Evolutionary conservation across 2,329 filamentous ascomycete genomes (phyloP), one percentile per base, ranked within the genome.

Genomic region (Penicillium nordicum): DNA sequence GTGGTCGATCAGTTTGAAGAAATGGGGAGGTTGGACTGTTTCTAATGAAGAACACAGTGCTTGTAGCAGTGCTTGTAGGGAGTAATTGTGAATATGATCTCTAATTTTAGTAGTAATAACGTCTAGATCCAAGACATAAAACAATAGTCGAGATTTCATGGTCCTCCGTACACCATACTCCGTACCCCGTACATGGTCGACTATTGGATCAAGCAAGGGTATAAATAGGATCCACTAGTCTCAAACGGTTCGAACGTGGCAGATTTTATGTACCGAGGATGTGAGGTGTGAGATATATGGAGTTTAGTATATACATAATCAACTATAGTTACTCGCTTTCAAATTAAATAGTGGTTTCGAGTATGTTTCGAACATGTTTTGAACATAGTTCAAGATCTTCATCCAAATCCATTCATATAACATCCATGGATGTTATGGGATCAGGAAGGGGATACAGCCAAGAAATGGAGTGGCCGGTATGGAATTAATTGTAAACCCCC

Each of bases 391-490:
- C 5, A 16, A n/a, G 5, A 29, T 18, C 27, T n/a, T 11, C 29
- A 30, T 30, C 14, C 21, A 14, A 43, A 27, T 43, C 3, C 10
- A 27, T 42, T 10, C 14, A 18, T 18, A 42, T 10, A 25, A 11
- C 14, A 18, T 18, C 18, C 18, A 18, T 18, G 18, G 18, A 27
- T 27, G 1, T 10, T 27, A 43, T 51, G 23, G 8, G 27, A 45
- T 12, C 46, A 50, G 47, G 53, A 32, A 32, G 41, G 37, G 30
- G 12, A 34, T 32, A 37, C 46, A n/a, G 53, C 48, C 48, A 51
- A 52, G 53, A 55, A 52, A 41, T 52, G 18, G n/a, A 52, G 53
- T 55, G 53, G 53, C 53, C 48, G 53, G 53, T 51, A 55, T 55
- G 53, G 48, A 55, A 38, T 55, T 46, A 41, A 50, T 50, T 44